Conservation (phyloP, 208 protist species). For the Leishmania guyanensis region DNA sequence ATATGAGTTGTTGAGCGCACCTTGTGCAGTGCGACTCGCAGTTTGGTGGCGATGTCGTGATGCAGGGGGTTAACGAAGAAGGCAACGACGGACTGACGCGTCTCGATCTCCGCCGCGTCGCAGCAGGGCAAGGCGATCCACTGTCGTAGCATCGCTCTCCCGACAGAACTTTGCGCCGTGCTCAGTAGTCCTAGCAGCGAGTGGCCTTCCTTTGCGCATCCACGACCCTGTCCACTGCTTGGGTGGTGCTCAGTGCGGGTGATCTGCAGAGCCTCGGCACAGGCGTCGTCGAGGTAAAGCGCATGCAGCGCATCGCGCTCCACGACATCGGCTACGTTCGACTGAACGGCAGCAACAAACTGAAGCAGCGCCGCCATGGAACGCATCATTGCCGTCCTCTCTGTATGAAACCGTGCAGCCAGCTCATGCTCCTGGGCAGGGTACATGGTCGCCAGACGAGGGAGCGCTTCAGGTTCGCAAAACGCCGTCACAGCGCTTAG, state of each 20-base stretch:
- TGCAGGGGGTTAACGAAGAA: slow-evolving; percentile 61
- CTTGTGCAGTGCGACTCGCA: slow-evolving; percentile 55
- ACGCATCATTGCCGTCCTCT: slow-evolving; percentile 67
- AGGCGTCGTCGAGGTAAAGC: slow-evolving; percentile 63
- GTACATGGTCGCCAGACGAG: slow-evolving; percentile 56
- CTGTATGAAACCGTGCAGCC: slow-evolving; percentile 48
- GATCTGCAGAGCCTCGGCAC: slow-evolving; percentile 62
- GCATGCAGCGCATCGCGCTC: slow-evolving; percentile 56
- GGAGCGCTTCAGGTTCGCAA: slow-evolving; percentile 38
- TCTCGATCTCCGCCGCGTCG: slow-evolving; percentile 52
- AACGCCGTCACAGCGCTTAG: slow-evolving; percentile 45
- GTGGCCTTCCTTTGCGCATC: slow-evolving; percentile 79
- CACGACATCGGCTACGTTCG: slow-evolving; percentile 72
- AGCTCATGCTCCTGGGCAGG: slow-evolving; percentile 44
- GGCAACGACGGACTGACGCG: slow-evolving; percentile 61
- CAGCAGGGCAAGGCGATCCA: slow-evolving; percentile 75
- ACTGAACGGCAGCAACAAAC: slow-evolving; percentile 39
- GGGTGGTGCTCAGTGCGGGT: slow-evolving; percentile 79
- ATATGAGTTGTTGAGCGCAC: slow-evolving; percentile 52
- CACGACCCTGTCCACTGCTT: slow-evolving; percentile 71
- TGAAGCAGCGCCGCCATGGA: slow-evolving; percentile 74
- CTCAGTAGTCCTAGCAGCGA: slow-evolving; percentile 78
- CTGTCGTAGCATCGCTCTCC: slow-evolving; percentile 66
- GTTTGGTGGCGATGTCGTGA: slow-evolving; percentile 42
- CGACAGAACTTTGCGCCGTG: slow-evolving; percentile 49